Percentiles rank a stretch among this genome's conserved stretches.
Evolutionary conservation across 257 asterid species (phyloP).

Genomic region (Forsythia suspensa): DNA sequence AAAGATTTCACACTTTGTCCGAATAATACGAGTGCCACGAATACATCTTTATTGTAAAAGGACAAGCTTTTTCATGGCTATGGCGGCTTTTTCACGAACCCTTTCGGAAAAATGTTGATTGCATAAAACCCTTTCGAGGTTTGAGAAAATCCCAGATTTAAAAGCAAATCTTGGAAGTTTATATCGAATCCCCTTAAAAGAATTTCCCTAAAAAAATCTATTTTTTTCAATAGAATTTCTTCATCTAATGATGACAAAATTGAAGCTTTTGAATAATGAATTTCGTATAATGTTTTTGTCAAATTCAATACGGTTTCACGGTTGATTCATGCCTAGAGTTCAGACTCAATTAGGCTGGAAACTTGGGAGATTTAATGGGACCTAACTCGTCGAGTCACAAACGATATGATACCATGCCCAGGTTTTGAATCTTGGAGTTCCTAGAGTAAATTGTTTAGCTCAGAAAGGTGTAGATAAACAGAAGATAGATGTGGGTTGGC

Average conservation of each 20-base stretch:
- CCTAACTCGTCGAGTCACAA: conserved; percentile 44
- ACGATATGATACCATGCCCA: conserved; percentile 42
- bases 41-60: no score
- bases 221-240: conserved; percentile 32
- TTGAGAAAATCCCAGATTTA: conserved; percentile 49
- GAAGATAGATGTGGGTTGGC: no score
- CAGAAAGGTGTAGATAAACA: background rate
- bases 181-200: conserved; percentile 54
- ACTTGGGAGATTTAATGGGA: conserved; percentile 57
- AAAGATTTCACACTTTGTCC: no score
- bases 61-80: no score
- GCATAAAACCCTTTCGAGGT: conserved; percentile 47
- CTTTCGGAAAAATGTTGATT: conserved; percentile 9
- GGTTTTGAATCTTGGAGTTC: conserved; percentile 42
- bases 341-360: conserved; percentile 51
- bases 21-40: no score
- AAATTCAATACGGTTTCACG: conserved; percentile 45
- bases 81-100: no score
- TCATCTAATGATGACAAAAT: conserved; percentile 29
- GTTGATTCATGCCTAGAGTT: conserved; percentile 60
- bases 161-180: conserved; percentile 47
- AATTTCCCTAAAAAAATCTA: conserved; percentile 37
- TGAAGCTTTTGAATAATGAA: background rate
- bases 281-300: conserved; percentile 20
- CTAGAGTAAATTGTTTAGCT: conserved; percentile 39